These are phyloP conservation scores for Tolypocladium tropicale DNA, from an alignment of 2,329 filamentous ascomycete genomes.

Conservation along the genomic window DNA sequence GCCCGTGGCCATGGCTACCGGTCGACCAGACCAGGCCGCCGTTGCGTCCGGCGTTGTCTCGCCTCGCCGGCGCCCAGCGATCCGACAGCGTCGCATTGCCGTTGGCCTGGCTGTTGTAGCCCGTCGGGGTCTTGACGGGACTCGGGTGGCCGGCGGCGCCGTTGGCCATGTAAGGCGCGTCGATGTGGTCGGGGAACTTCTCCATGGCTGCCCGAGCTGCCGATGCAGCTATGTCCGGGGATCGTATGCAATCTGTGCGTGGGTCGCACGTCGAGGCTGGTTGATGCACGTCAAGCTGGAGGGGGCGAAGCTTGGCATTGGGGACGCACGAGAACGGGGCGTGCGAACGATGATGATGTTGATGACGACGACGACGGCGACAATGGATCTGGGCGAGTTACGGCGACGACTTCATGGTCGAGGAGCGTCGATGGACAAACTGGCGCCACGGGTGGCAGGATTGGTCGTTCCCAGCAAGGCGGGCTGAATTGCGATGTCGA, in stretches of 20 bases:
- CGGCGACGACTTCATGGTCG: background rate
- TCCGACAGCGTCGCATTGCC: constrained; percentile 16
- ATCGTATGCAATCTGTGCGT: background rate
- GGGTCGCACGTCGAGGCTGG: background rate
- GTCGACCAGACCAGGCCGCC: constrained; percentile 10
- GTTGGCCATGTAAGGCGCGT: constrained; percentile 23
- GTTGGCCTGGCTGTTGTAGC: constrained; percentile 13
- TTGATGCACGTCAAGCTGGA: background rate
- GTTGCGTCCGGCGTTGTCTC: constrained; percentile 6
- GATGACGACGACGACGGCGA: background rate
- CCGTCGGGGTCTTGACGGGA: constrained; percentile 14
- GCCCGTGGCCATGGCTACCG: constrained; percentile 40
- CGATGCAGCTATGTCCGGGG: background rate
- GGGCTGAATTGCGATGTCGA: background rate
- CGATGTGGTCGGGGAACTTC: constrained; percentile 48
- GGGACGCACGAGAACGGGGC: background rate
- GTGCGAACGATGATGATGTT: background rate
- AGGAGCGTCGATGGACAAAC: background rate
- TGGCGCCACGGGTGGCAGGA: background rate
- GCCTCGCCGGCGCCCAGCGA: constrained; percentile 18
- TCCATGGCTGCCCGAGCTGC: constrained; percentile 28
- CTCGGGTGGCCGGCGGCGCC: constrained; percentile 15
- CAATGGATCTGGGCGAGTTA: background rate
- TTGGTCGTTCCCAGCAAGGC: background rate
- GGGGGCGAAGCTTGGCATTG: background rate